Percentiles rank a stretch among this genome's conserved stretches.
Evolutionary conservation across 495 filamentous ascomycete species (phyloP).

Genomic region (Podospora anserina): DNA sequence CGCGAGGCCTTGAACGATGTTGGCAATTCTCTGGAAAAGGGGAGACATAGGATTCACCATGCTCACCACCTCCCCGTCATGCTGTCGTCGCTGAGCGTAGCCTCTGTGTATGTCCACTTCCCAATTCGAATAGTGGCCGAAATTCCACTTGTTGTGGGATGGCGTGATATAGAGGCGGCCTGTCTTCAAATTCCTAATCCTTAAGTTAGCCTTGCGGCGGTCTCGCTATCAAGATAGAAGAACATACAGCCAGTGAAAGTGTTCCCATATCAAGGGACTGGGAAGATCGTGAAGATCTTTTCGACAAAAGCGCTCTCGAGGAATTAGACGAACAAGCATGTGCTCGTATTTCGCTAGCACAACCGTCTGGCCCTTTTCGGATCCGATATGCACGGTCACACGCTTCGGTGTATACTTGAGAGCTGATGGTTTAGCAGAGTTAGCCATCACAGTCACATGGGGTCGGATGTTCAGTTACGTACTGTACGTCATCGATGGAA

Average conservation of each 20-base stretch:
- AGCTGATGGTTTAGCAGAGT: not conserved
- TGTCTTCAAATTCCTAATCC: constrained; percentile 35
- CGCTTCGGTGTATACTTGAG: constrained; percentile 2
- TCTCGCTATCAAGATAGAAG: not conserved
- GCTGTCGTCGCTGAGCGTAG: not conserved
- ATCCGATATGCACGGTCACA: constrained; percentile 46
- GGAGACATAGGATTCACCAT: constrained; percentile 21
- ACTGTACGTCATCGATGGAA: constrained; percentile 46
- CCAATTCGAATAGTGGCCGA: constrained; percentile 32
- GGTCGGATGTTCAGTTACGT: not conserved
- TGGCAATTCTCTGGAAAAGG: constrained; percentile 32
- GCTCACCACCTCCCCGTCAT: constrained; percentile 29
- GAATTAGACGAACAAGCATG: constrained; percentile 38
- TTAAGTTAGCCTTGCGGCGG: not conserved
- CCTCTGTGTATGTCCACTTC: constrained; percentile 27
- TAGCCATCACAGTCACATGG: not conserved
- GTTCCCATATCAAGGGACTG: constrained; percentile 42
- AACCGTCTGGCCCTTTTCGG: constrained; percentile 36
- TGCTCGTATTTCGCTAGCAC: constrained; percentile 32
- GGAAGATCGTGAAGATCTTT: constrained; percentile 48
- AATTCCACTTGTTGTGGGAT: constrained; percentile 36
- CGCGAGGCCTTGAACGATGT: constrained; percentile 38
- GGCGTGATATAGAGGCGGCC: constrained; percentile 52
- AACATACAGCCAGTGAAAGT: constrained; percentile 55
- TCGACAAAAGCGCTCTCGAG: constrained; percentile 26